Evolutionary conservation across 495 filamentous ascomycete species (phyloP).

Genomic region (Penicillium desertorum): DNA sequence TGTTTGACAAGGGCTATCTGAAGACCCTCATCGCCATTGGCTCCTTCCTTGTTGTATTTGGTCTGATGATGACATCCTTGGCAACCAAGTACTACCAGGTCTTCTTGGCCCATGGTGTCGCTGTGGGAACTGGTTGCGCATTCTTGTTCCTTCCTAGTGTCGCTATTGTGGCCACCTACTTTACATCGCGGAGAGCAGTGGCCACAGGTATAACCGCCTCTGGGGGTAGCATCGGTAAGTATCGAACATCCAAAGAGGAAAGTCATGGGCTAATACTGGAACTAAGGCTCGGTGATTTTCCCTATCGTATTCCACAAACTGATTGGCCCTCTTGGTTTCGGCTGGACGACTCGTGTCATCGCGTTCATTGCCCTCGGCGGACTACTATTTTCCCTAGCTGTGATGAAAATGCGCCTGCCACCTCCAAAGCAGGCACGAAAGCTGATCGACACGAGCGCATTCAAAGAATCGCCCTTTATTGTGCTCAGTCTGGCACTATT

Average conservation of each 20-base stretch:
- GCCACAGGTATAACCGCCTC: constrained; percentile 47
- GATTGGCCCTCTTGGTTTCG: constrained; percentile 48
- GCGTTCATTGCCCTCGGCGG: constrained; percentile 50
- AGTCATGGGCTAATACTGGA: not conserved
- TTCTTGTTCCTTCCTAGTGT: constrained; percentile 44
- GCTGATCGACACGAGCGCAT: constrained; percentile 19
- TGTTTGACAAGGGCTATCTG: constrained; percentile 48
- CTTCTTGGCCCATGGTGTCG: constrained; percentile 42
- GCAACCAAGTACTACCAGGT: constrained; percentile 40
- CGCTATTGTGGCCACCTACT: constrained; percentile 43
- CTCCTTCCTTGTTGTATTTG: constrained; percentile 41
- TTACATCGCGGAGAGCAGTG: constrained; percentile 41
- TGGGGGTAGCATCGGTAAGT: constrained; percentile 41
- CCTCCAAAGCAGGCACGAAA: constrained; percentile 13
- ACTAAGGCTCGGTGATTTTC: constrained; percentile 50
- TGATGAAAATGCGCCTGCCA: not conserved
- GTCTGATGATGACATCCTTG: constrained; percentile 50
- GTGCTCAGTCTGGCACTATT: constrained; percentile 31
- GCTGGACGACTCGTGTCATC: constrained; percentile 54
- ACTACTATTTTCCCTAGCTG: not conserved
- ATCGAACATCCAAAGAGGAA: not conserved
- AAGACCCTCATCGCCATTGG: constrained; percentile 32
- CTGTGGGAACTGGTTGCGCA: constrained; percentile 43
- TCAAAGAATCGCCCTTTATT: constrained; percentile 38
- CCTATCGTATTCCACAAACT: constrained; percentile 54